Evolutionary conservation across 345 rosid species (phyloP).

Genomic region (Acer saccharum): DNA sequence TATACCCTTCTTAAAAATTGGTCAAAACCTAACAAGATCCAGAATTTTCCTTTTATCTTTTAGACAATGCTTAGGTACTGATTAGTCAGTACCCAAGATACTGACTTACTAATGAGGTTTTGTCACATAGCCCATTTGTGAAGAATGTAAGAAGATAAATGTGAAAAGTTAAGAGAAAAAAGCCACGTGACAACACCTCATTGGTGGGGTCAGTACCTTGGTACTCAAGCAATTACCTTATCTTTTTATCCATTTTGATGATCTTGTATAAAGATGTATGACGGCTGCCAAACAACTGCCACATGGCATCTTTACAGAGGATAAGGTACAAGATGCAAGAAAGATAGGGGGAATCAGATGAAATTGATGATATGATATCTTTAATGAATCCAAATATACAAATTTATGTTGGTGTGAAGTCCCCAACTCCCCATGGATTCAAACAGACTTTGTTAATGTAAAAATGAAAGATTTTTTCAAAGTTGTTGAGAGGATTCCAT

Average conservation of each 20-base stretch:
- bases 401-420: background rate
- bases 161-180: too few relatives aligned
- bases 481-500: background rate
- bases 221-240: too few relatives aligned
- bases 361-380: slow-evolving; percentile 10
- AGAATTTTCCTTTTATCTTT: background rate
- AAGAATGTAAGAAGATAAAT: too few relatives aligned
- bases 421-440: background rate
- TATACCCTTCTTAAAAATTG: too few relatives aligned
- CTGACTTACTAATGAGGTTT: too few relatives aligned
- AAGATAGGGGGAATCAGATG: slow-evolving; percentile 15
- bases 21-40: too few relatives aligned
- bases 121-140: too few relatives aligned
- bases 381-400: slow-evolving; percentile 18
- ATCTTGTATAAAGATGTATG: background rate
- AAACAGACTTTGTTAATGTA: background rate
- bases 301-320: background rate
- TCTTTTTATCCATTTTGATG: too few relatives aligned
- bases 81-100: too few relatives aligned
- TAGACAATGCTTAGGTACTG: too few relatives aligned
- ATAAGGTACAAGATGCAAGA: slow-evolving; percentile 7
- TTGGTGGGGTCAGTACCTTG: too few relatives aligned
- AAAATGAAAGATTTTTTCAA: slow-evolving; percentile 8
- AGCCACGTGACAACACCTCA: too few relatives aligned
- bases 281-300: background rate